Conservation (phyloP, 163 green algal genomes). For the Scenedesmus sp. region DNA sequence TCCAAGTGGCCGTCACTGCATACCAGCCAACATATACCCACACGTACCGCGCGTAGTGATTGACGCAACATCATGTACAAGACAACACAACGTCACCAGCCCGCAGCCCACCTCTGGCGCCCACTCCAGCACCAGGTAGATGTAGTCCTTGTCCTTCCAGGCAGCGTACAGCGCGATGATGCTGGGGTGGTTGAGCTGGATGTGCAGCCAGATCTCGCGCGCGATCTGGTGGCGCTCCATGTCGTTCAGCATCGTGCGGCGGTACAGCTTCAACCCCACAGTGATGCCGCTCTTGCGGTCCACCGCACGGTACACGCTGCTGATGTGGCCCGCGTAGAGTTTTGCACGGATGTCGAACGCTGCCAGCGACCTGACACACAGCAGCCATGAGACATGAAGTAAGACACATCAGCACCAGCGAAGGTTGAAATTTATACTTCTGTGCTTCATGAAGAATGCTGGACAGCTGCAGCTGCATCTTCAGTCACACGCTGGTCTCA, state of each 20-base stretch:
- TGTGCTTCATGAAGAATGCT: too few species aligned
- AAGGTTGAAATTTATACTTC: neutral
- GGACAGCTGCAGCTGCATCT: too few species aligned
- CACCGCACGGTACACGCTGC: slow-evolving; percentile 69
- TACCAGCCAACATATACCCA: neutral
- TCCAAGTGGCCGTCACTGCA: neutral
- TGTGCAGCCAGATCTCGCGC: slow-evolving; percentile 75
- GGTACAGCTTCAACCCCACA: slow-evolving; percentile 74
- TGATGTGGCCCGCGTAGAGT: slow-evolving; percentile 72
- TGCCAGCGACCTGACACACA: slow-evolving; percentile 55
- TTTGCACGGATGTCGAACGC: slow-evolving; percentile 68
- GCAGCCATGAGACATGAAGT: neutral
- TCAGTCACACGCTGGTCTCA: too few species aligned
- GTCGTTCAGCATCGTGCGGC: slow-evolving; percentile 62
- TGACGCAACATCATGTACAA: neutral
- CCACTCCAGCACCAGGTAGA: slow-evolving; percentile 78
- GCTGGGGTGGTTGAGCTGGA: slow-evolving; percentile 66
- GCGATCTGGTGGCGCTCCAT: slow-evolving; percentile 76
- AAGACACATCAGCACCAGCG: neutral
- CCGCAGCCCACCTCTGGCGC: slow-evolving; percentile 63
- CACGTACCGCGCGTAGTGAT: neutral
- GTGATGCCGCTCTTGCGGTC: slow-evolving; percentile 63
- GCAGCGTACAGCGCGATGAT: slow-evolving; percentile 76
- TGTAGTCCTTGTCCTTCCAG: slow-evolving; percentile 74
- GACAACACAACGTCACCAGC: neutral